Evolutionary conservation across 768 basidiomycete genomes (phyloP).

Genomic region (Panellus pusillus): DNA sequence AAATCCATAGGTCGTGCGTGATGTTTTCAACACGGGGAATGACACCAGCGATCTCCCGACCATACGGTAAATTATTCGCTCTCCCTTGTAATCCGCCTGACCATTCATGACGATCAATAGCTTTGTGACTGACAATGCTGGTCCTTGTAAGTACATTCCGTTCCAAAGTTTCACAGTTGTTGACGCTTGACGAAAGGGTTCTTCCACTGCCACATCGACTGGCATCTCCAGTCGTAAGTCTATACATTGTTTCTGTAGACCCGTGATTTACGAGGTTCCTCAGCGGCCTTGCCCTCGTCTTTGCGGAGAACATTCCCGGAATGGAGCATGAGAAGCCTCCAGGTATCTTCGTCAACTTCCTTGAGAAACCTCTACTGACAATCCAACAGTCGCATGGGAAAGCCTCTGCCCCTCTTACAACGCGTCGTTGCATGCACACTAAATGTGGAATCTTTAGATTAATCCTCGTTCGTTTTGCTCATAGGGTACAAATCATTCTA

Average conservation of each 20-base stretch:
- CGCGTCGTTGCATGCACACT: not conserved
- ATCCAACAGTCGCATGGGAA: constrained; percentile 14
- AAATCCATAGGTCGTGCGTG: constrained; percentile 36
- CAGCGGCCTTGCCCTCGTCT: constrained; percentile 24
- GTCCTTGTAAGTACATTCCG: constrained; percentile 26
- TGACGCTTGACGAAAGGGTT: constrained; percentile 15
- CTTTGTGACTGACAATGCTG: constrained; percentile 37
- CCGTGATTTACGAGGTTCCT: constrained; percentile 17
- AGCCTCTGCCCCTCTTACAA: constrained; percentile 26
- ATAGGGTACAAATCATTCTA: too few species aligned
- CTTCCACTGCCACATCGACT: constrained; percentile 37
- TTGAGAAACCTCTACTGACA: too few species aligned
- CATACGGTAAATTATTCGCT: constrained; percentile 32
- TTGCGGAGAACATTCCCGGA: constrained; percentile 13
- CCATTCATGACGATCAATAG: not conserved
- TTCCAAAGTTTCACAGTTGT: constrained; percentile 25
- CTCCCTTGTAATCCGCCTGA: not conserved
- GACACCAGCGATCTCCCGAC: constrained; percentile 27
- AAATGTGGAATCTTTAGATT: too few species aligned
- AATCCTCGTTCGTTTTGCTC: too few species aligned
- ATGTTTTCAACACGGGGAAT: constrained; percentile 44
- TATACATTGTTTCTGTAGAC: constrained; percentile 1
- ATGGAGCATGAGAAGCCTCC: constrained; percentile 8
- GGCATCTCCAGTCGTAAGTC: constrained; percentile 37
- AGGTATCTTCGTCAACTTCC: not conserved